Conservation (phyloP, 2,329 filamentous ascomycete species). For the Chrysoporthe austroafricana region DNA sequence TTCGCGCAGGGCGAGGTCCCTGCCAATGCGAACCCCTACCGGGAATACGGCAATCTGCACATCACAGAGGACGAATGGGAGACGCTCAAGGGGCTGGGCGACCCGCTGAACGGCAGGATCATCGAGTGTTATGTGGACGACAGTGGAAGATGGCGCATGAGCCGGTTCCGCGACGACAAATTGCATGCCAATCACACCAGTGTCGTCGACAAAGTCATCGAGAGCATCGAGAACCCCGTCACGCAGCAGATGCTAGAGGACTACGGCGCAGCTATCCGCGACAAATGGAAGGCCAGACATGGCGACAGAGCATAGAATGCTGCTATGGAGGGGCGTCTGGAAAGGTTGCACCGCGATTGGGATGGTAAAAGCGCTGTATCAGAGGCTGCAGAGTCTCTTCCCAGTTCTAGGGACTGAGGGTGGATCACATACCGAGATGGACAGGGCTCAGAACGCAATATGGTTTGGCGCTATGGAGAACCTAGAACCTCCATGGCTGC, state of each 20-base stretch:
- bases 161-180: constrained; percentile 93
- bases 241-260: constrained; percentile 78
- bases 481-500: not conserved
- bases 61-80: constrained; percentile 84
- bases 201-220: constrained; percentile 83
- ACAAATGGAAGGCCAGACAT: constrained; percentile 74
- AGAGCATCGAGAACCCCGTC: constrained; percentile 86
- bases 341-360: not conserved
- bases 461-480: not conserved
- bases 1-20: constrained; percentile 60
- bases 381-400: not conserved
- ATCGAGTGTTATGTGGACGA: constrained; percentile 88
- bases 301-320: constrained; percentile 25
- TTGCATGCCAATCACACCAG: constrained; percentile 84
- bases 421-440: not conserved
- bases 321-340: not conserved
- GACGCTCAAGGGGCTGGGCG: constrained; percentile 69
- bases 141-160: constrained; percentile 77
- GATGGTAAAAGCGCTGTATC: not conserved
- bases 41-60: constrained; percentile 67
- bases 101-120: constrained; percentile 83
- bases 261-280: constrained; percentile 71
- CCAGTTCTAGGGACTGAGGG: not conserved
- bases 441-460: not conserved
- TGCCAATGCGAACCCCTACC: constrained; percentile 56